Conservation (phyloP, 2,329 filamentous ascomycete genomes). For the Emmonsia crescens region DNA sequence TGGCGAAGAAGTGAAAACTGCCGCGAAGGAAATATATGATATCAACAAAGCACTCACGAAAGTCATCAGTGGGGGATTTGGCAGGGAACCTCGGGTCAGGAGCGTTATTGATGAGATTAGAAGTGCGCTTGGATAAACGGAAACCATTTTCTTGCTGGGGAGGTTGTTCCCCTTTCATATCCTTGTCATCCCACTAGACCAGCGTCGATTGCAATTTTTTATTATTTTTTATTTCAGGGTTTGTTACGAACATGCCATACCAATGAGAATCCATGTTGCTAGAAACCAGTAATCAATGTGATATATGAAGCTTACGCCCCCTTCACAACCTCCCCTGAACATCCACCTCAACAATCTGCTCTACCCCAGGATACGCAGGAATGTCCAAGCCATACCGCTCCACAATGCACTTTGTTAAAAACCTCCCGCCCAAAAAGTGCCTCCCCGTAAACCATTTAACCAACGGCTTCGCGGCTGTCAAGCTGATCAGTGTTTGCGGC, state of each 20-base stretch:
- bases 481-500: conserved; percentile 68
- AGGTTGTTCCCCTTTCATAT: neutral
- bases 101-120: conserved; percentile 50
- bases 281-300: neutral
- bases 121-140: conserved; percentile 23
- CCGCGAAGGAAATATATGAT: conserved; percentile 48
- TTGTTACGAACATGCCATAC: neutral
- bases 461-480: conserved; percentile 88
- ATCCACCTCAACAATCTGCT: conserved; percentile 74
- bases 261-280: neutral
- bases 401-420: conserved; percentile 65
- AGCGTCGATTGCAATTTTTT: neutral
- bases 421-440: conserved; percentile 88
- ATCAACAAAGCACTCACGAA: conserved; percentile 38
- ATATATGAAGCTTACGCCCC: neutral
- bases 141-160: neutral
- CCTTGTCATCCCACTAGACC: neutral
- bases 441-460: conserved; percentile 69
- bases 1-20: conserved; percentile 48
- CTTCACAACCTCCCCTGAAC: conserved; percentile 27
- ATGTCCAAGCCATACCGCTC: conserved; percentile 78
- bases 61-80: conserved; percentile 38
- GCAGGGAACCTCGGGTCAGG: conserved; percentile 51
- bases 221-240: neutral
- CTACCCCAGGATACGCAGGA: conserved; percentile 71